Evolutionary conservation across 2,329 filamentous ascomycete genomes (phyloP).

Genomic region (Pestalotiopsis fici): DNA sequence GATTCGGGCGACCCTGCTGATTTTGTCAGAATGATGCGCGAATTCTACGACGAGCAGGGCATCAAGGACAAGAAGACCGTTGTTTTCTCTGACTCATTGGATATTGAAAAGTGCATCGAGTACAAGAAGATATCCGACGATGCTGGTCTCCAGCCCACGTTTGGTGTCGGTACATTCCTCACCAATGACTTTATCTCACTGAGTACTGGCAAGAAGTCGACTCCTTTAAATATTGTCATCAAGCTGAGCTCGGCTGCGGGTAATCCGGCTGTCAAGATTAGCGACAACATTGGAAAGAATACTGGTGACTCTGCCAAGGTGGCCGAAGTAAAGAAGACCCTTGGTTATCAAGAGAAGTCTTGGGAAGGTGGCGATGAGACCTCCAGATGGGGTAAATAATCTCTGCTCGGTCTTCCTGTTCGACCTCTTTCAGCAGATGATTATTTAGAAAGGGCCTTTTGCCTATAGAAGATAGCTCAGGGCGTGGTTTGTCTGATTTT

Average conservation of each 20-base stretch:
- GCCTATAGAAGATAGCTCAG: background rate
- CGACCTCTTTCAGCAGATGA: background rate
- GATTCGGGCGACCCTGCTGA: constrained; percentile 84
- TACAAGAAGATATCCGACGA: constrained; percentile 85
- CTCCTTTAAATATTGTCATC: constrained; percentile 95
- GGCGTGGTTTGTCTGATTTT: background rate
- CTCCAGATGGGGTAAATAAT: constrained; percentile 69
- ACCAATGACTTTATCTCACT: constrained; percentile 89
- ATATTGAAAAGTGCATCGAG: constrained; percentile 86
- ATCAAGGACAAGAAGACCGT: constrained; percentile 83
- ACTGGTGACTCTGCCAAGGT: constrained; percentile 83
- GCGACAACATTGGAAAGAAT: constrained; percentile 89
- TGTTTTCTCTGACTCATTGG: constrained; percentile 93
- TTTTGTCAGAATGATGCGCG: constrained; percentile 76
- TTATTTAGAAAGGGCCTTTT: background rate
- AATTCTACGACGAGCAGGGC: constrained; percentile 76
- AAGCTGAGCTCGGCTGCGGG: constrained; percentile 87
- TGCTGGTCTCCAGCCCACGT: constrained; percentile 80
- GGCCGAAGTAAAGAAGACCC: constrained; percentile 76
- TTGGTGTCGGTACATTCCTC: constrained; percentile 93
- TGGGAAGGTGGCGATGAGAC: constrained; percentile 87
- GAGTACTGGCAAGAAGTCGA: constrained; percentile 77
- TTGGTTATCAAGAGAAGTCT: constrained; percentile 83
- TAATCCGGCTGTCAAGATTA: constrained; percentile 87
- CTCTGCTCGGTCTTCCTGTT: background rate